Evolutionary conservation across 129 eudicot species (phyloP), one percentile per base, ranked within the genome.

Genomic region (Lonicera japonica): DNA sequence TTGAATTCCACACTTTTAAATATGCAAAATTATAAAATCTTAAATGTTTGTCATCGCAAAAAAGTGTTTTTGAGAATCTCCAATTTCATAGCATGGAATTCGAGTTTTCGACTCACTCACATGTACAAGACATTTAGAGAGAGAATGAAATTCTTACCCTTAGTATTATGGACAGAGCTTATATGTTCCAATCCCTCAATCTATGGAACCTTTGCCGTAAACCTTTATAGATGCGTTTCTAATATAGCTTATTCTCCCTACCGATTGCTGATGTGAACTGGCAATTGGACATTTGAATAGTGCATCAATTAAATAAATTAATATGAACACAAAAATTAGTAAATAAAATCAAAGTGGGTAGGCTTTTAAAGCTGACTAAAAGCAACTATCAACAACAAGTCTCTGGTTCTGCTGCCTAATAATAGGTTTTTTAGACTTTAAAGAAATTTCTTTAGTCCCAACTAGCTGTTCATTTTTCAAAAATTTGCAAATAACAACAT

Each of bases 221-320:
- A 60, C 70, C 48, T 80, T 78, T 79, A 81, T 81, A 81, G 75
- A 54, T 41, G 47, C 61, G 69, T 58, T 54, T 16, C 40, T 34
- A 48, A n/a, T 39, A 38, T 17, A 14, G 48, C 20, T 1, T 29
- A 29, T 4, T 18, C 40, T n/a, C 16, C 39, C 51, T 65, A 62
- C 68, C 72, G 75, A 83, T 66, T 64, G 82, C 61, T 74, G 80
- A 83, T 75, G 77, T 87, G 87, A 69, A 75, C 78, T 70, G 82
- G 74, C 76, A 69, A 73, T 29, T 61, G 67, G 69, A 53, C 65
- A 46, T 41, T 64, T 46, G 25, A 45, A 45, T 19, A 66, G 51
- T 29, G 36, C 2, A 51, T 40, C 11, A 5, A 45, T 16, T 21
- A 60, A n/a, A n/a, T 5, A 14, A 25, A 17, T 17, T 51, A 29